Evolutionary conservation across 2,329 filamentous ascomycete genomes (phyloP), one percentile per base, ranked within the genome.

Genomic region (Trichoderma afroharzianum): DNA sequence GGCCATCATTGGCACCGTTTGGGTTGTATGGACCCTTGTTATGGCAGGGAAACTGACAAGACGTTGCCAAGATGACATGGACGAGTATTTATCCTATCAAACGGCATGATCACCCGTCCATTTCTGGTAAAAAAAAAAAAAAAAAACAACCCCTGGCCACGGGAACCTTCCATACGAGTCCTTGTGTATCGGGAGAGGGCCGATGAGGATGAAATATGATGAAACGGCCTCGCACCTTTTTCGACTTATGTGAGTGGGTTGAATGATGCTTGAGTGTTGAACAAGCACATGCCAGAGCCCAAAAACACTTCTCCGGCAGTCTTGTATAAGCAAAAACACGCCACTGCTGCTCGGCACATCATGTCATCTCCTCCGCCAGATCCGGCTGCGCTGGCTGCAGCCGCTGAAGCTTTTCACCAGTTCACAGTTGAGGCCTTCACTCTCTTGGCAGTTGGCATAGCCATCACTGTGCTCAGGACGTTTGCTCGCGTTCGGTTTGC

Each of bases 401-500:
- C 76, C 11, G 74, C 75, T 70, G 75, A 63, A 7, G 73, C 76
- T 9, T 72, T 76, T 30, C 76, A 70, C 12, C 68, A 74, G n/a
- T 79, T 80, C 68, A 76, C 77, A 21, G 76, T 77, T 32, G 80
- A 81, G 71, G 76, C 77, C 3, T 81, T 79, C 64, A 83, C 85
- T 6, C 82, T 90, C 6, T 79, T 89, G 21, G 84, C 79, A 0
- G 74, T 89, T 28, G 87, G 85, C 6, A 77, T 87, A 21, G 68
- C 83, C 36, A 75, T 88, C 59, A 88, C 89, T 14, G 76, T 77
- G 8, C 75, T 90, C 12, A 83, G 89, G 36, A 83, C 84, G 2
- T 84, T 83, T 66, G 83, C 86, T 11, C 82, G 89, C 61, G 80
- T 85, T 74, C 81, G 77, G 36, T 78, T 81, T 12, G 84, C 85